These are phyloP conservation scores for Krasilnikovozyma curviuscula DNA, from an alignment of 768 basidiomycete genomes.

Conservation along the genomic window DNA sequence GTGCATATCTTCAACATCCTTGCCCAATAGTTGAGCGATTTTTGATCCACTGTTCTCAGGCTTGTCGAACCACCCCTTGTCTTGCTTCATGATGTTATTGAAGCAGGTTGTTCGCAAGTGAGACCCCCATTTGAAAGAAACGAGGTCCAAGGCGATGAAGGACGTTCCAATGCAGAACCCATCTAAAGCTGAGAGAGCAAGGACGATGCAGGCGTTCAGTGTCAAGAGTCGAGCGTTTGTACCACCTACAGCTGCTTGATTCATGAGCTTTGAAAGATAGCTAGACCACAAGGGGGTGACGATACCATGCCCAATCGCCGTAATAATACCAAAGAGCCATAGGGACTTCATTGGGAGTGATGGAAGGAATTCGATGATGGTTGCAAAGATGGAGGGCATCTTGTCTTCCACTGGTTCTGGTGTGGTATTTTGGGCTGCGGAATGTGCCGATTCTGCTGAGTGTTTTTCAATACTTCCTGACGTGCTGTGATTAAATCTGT, in stretches of 20 bases:
- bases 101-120: slow-evolving; percentile 41
- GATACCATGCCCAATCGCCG: slow-evolving; percentile 55
- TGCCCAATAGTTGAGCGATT: slow-evolving; percentile 57
- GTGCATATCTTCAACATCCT: slow-evolving; percentile 76
- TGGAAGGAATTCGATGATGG: slow-evolving; percentile 35
- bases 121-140: slow-evolving; percentile 56
- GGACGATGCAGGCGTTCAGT: slow-evolving; percentile 25
- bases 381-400: slow-evolving; percentile 12
- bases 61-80: slow-evolving; percentile 72
- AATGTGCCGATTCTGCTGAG: no score
- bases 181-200: slow-evolving; percentile 54
- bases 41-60: slow-evolving; percentile 38
- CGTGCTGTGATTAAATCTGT: no score
- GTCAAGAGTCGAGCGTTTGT: slow-evolving; percentile 16
- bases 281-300: slow-evolving; percentile 85
- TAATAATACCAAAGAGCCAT: slow-evolving; percentile 46
- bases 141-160: slow-evolving; percentile 59
- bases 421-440: no score
- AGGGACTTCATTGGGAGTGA: slow-evolving; percentile 55
- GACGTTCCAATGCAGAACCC: slow-evolving; percentile 56
- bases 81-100: slow-evolving; percentile 47
- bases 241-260: slow-evolving; percentile 28
- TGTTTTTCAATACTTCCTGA: no score
- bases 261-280: slow-evolving; percentile 58
- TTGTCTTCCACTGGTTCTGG: no score